Base-by-base conservation (phyloP, 2,329 filamentous ascomycete species). In the Gremmenia infestans region DNA sequence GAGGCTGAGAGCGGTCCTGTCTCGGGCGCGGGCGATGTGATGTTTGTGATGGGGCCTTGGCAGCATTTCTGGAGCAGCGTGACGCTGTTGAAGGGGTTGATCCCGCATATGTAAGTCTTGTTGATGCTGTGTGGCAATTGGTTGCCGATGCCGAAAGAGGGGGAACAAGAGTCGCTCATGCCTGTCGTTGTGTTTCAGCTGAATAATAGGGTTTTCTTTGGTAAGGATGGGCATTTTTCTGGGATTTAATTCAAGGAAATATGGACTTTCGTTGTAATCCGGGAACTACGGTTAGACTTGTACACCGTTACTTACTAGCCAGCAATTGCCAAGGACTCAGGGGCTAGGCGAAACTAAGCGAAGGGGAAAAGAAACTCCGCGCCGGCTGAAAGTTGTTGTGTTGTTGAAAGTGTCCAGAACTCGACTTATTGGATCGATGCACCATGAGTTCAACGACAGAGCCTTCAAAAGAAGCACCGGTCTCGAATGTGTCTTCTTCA, bases 401-500 rank as follows among this genome's bases (percentile, higher is more conserved):
- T 40, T 17, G 15, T 9, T 15, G 17, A 42, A 42, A 11, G 17
- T 42, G 17, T 42, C 5, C 39, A 15, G 14, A 40, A 42, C 39
- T 42, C 17, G 39, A 42, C 39, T 40, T n/a, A 40, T 11, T 17
- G n/a, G 2, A 17, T 9, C 39, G 15, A 2, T 8, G 9, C 15
- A 40, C 5, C 14, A 50, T 50, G 48, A 39, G n/a, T 45, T 32
- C 39, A 17, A n/a, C 50, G 3, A 17, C 22, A 5, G 7, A n/a
- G 17, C 28, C 35, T 39, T 15, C 35, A 32, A 42, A 51, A 51
- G 48, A 32, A 28, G 19, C 36, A 32, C 4, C 28, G 15, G 7
- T n/a, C 3, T n/a, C 32, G n/a, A 23, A 50, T 17, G 37, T 51
- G 17, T 43, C 56, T 5, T 59, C 62, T 12, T 63, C 60, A 14